Conservation (phyloP, 306 rosid genomes). For the Fragaria vesca region DNA sequence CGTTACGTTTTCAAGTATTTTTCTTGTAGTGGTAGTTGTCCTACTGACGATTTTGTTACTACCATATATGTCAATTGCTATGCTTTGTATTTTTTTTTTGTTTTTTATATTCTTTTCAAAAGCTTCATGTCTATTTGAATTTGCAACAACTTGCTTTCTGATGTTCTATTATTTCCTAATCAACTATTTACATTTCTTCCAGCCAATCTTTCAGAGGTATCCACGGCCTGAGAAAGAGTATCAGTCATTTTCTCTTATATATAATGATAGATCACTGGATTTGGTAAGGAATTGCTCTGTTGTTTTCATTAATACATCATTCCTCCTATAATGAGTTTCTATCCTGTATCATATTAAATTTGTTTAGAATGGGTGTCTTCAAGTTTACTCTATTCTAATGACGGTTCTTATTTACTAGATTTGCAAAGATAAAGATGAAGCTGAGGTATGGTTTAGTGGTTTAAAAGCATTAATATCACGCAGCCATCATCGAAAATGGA, state of each 20-base stretch:
- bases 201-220: conserved; percentile 99
- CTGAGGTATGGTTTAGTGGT: conserved; percentile 99
- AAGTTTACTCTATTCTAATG: conserved; percentile 25
- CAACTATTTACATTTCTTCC: conserved; percentile 40
- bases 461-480: conserved; percentile 91
- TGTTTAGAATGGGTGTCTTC: conserved; percentile 3
- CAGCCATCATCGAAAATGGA: conserved; percentile 86
- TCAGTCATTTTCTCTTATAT: conserved; percentile 96
- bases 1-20: background rate
- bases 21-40: background rate
- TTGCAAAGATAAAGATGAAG: conserved; percentile 99
- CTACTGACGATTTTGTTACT: background rate
- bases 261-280: conserved; percentile 93
- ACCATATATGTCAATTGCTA: background rate
- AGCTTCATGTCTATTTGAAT: conserved; percentile 22
- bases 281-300: conserved; percentile 50
- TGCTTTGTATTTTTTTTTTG: background rate
- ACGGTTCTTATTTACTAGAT: conserved; percentile 60
- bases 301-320: conserved; percentile 18
- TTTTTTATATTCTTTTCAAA: background rate
- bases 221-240: conserved; percentile 98
- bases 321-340: background rate
- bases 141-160: background rate
- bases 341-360: background rate
- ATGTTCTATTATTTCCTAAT: conserved; percentile 41